phyloP scores from a whole-genome alignment of 179 eudicot species.

The Spergularia azorica region DNA sequence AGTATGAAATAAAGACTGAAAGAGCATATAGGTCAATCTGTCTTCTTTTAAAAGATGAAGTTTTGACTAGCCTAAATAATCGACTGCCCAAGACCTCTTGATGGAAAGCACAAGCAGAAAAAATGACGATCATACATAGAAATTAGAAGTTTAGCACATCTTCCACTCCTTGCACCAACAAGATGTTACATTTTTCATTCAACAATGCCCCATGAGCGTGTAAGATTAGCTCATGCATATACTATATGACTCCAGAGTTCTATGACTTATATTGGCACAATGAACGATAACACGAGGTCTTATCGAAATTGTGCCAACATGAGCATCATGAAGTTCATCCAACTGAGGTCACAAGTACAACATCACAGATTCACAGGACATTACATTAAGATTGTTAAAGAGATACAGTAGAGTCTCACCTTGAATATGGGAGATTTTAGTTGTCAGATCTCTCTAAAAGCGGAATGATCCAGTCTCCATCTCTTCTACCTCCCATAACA shows the following conservation, averaged over 20 bases:
- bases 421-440: constrained; percentile 11
- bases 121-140: background rate
- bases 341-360: background rate
- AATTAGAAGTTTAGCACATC: background rate
- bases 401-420: constrained; percentile 17
- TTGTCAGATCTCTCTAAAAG: constrained; percentile 40
- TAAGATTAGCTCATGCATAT: no score
- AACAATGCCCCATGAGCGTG: no score
- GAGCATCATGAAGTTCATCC: background rate
- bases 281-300: constrained; percentile 2
- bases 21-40: no score
- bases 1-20: no score
- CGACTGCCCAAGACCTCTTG: background rate
- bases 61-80: no score
- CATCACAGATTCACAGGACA: constrained; percentile 11
- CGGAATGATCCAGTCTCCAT: constrained; percentile 60
- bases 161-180: background rate
- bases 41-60: no score
- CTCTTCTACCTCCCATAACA: constrained; percentile 28
- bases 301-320: background rate
- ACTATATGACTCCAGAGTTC: background rate
- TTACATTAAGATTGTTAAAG: constrained; percentile 10
- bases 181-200: background rate
- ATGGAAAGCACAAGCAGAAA: background rate
- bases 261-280: no score